Percentiles rank a stretch among this genome's conserved stretches.
Conservation (phyloP, 257 asterid genomes). For the Nyctanthes arbortristis region DNA sequence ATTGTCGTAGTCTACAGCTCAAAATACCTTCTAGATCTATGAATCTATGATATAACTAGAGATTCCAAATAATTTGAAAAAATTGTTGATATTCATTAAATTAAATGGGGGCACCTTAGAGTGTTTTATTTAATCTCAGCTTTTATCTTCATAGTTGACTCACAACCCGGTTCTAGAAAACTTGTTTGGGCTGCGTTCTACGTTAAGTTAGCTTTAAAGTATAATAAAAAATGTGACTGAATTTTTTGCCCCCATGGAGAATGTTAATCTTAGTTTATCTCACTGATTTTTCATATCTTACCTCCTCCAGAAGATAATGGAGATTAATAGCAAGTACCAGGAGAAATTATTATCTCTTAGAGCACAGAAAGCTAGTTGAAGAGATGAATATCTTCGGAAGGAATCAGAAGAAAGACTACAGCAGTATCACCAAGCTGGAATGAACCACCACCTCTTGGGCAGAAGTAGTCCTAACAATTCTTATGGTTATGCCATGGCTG, state of each 20-base stretch:
- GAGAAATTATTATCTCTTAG: constrained; percentile 21
- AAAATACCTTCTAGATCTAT: background rate
- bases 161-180: background rate
- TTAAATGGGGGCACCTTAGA: background rate
- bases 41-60: background rate
- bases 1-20: background rate
- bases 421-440: constrained; percentile 20
- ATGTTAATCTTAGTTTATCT: background rate
- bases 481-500: background rate
- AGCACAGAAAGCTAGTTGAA: constrained; percentile 17
- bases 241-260: background rate
- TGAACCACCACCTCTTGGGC: background rate
- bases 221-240: background rate
- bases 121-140: background rate
- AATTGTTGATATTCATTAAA: background rate
- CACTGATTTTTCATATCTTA: background rate
- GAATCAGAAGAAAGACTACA: constrained; percentile 21
- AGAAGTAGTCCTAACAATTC: constrained; percentile 3
- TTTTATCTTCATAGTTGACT: background rate
- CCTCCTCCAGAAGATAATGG: constrained; percentile 14
- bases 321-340: constrained; percentile 22
- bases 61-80: background rate
- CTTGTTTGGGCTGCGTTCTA: background rate
- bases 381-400: constrained; percentile 25
- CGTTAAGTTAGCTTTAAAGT: background rate